Evolutionary conservation across 768 basidiomycete species (phyloP), one percentile per base, ranked within the genome.

Genomic region (Auriscalpium vulgare): DNA sequence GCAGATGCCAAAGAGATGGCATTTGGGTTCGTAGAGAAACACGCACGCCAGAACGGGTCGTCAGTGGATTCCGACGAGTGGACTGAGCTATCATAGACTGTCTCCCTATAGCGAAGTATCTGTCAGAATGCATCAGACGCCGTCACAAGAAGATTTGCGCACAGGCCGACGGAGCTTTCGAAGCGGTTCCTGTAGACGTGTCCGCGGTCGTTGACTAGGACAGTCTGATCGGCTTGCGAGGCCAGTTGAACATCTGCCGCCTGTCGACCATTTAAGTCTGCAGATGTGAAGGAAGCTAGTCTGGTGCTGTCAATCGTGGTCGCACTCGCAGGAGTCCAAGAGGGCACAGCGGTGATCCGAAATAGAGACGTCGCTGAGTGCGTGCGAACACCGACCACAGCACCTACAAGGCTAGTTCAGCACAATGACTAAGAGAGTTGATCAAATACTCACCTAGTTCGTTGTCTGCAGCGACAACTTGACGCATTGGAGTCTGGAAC

Each of bases 401-500:
- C 17, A 43, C 40, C 40, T 43, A 43, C 8, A 43, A 14, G 14
- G 40, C 40, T 1, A 14, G 40, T 43, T 17, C 4, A 29, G 29
- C 29, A 29, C 5, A 29, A 29, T 5, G 29, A 29, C 29, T 29
- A 4, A 2, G 4, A 29, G 7, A 5, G 29, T 29, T 29, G 29
- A 29, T 1, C 2, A 8, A 43, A 43, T 43, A 9, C 8, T 14
- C 14, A 43, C 17, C 40, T 14, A 3, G 40, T 43, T 43, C 40
- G 17, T 43, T 43, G 40, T 17, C 40, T 13, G 17, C 40, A 3
- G 40, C 40, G 2, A 70, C 67, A 48, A 90, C 71, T 60, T 91
- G 88, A 52, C 75, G 74, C 52, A 91, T 87, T 11, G 88, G 87
- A 2, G 87, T 88, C 17, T 77, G 69, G 57, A 88, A 88, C 2